Percentiles rank a stretch among this genome's conserved stretches.
Evolutionary conservation across 768 basidiomycete genomes (phyloP).

Genomic region (Pisolithus microcarpus): DNA sequence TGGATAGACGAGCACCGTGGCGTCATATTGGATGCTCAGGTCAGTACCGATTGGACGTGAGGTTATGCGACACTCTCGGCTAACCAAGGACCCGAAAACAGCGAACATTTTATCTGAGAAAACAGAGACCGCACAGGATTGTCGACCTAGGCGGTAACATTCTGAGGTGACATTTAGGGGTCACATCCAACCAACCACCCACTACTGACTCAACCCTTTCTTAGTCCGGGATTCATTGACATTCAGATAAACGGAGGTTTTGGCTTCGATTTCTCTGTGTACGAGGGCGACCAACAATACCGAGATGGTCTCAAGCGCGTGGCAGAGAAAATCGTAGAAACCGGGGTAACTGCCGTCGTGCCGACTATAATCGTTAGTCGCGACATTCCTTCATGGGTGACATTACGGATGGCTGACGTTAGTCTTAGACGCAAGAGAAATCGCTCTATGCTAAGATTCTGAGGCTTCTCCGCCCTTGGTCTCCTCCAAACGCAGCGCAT

Average conservation of each 20-base stretch:
- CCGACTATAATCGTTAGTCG: slow-evolving; percentile 65
- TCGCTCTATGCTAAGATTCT: slow-evolving; percentile 67
- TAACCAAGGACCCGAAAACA: slow-evolving; percentile 19
- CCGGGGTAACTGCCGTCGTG: slow-evolving; percentile 74
- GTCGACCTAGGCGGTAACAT: slow-evolving; percentile 75
- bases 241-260: slow-evolving; percentile 89
- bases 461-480: slow-evolving; percentile 59
- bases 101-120: slow-evolving; percentile 60
- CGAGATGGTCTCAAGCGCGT: slow-evolving; percentile 58
- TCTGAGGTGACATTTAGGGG: slow-evolving; percentile 43
- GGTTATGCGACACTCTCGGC: neutral
- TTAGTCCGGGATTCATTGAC: slow-evolving; percentile 79
- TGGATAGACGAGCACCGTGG: slow-evolving; percentile 78
- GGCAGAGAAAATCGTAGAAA: slow-evolving; percentile 73
- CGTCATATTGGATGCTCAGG: slow-evolving; percentile 70
- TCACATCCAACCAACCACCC: neutral
- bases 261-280: slow-evolving; percentile 82
- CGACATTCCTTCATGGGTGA: neutral
- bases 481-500: slow-evolving; percentile 56
- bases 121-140: slow-evolving; percentile 52
- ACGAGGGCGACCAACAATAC: slow-evolving; percentile 62
- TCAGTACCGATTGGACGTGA: slow-evolving; percentile 16
- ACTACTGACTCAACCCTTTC: slow-evolving; percentile 9
- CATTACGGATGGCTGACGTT: neutral
- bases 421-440: slow-evolving; percentile 65